Evolutionary conservation across 257 asterid genomes (phyloP), one percentile per base, ranked within the genome.

Genomic region (Solanum clarkiae): DNA sequence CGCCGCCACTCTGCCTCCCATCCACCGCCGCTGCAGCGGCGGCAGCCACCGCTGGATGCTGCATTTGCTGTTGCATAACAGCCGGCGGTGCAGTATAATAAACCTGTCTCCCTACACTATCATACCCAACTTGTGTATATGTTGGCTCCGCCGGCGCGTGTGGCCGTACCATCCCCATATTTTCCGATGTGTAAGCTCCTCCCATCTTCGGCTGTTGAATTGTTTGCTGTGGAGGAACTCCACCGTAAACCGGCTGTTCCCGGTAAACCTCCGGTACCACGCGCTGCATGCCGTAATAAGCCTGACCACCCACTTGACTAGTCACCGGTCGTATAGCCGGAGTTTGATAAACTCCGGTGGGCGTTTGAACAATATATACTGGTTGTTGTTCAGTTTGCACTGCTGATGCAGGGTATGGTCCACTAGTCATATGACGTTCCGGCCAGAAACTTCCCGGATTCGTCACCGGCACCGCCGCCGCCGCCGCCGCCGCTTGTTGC

Each of bases 221-320:
- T 12, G 88, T 29, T 45, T 20, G 84, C 6, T 82, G 87, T 53
- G 85, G 88, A 80, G 68, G 87, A 82, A 84, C 74, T 71, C 84
- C 69, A 22, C 85, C 87, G 54, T 82, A 90, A 24, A 86, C 79
- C 70, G 85, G 87, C 82, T 90, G 91, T 14, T 88, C 92, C 75
- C 92, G 84, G 88, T 85, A 86, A 71, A 84, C 88, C 51, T 88
- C 92, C 7, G 90, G 87, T 10, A 85, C 80, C 81, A 90, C 32
- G 18, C 92, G 84, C 45, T 83, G 91, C 80, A 90, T 84, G 57
- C 92, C 92, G 45, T 88, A 88, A 81, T 80, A 88, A 4, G 88
- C 86, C 56, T 90, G 92, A 66, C 72, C 49, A 42, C 47, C 65
- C 17, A 83, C 80, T 86, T 90, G 92, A 22, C 85, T 87, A n/a